Evolutionary conservation across 345 rosid species (phyloP), one percentile per base, ranked within the genome.

Genomic region (Melastoma malabathricum): DNA sequence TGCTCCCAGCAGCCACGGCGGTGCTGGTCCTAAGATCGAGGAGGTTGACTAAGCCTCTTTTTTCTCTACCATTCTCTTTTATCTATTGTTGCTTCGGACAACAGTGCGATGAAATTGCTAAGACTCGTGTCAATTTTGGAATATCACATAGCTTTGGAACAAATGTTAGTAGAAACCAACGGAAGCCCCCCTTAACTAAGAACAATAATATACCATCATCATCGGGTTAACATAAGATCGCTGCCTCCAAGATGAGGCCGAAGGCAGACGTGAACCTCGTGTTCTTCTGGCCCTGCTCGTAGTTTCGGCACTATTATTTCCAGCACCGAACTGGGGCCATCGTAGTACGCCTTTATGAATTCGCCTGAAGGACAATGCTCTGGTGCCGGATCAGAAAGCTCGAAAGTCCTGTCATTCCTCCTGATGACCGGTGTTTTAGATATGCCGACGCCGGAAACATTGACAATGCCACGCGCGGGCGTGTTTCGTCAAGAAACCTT

Each of bases 291-390:
- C 9, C 94, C 86, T 25, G 60, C 74, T 9, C 77, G 82, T 23
- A 80, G 82, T 62, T 83, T 90, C 1, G 98, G 98, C 60, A 90
- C 94, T 68, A 83, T 71, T 44, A 90, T 82, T 80, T 90, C 98
- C 19, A 90, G 94, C 68, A 82, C 68, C 1, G 96, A 81, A n/a
- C 98, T 96, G 0, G 96, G 81, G 18, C 86, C 96, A 49, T 83
- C 94, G 0, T 78, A 76, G 60, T 83, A 90, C 13, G 98, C 98
- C 72, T 86, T 90, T 10, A 90, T 72, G 49, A 90, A 90, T 44
- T 90, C 98, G 57, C 98, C 98, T 0, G 96, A 96, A 64, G 92
- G 96, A 65, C 98, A 90, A 57, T 90, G 98, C 81, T 90, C 98
- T 0, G 96, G 76, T 13, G 81, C 56, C 31, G 89, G 84, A 73